Conservation (phyloP, 1,284 basidiomycete genomes). For the Taiwanofungus camphoratus region DNA sequence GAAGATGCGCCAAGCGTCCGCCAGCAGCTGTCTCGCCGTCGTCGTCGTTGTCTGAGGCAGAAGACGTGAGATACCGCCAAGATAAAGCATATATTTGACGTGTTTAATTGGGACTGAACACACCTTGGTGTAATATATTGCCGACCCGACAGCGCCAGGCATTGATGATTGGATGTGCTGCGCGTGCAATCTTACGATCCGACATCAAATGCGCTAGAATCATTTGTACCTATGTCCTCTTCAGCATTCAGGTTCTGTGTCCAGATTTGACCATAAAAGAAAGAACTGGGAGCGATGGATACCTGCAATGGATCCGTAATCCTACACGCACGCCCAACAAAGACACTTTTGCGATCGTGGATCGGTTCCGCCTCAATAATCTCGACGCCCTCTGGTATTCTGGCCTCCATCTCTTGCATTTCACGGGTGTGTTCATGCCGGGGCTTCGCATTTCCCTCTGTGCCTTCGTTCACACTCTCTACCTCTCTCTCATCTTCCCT, state of each 20-base stretch:
- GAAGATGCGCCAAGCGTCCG: conserved; percentile 76
- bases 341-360: conserved; percentile 75
- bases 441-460: conserved; percentile 4
- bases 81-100: background rate
- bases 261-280: no score
- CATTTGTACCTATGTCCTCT: conserved; percentile 50
- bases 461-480: conserved; percentile 13
- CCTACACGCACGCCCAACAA: conserved; percentile 77
- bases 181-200: conserved; percentile 69
- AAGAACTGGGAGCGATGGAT: conserved; percentile 5
- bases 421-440: background rate
- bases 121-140: conserved; percentile 68
- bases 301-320: conserved; percentile 79
- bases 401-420: conserved; percentile 14
- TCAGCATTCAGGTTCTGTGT: no score
- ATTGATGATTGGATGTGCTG: conserved; percentile 86
- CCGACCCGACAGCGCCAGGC: conserved; percentile 79
- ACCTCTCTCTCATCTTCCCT: conserved; percentile 43
- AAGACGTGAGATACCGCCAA: conserved; percentile 1
- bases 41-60: conserved; percentile 78
- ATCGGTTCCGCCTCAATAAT: conserved; percentile 74
- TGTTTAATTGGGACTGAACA: conserved; percentile 4
- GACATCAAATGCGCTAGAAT: conserved; percentile 70
- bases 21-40: conserved; percentile 92
- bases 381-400: conserved; percentile 54